phyloP scores from a whole-genome alignment of 768 basidiomycete genomes.

The Paxillus involutus region DNA sequence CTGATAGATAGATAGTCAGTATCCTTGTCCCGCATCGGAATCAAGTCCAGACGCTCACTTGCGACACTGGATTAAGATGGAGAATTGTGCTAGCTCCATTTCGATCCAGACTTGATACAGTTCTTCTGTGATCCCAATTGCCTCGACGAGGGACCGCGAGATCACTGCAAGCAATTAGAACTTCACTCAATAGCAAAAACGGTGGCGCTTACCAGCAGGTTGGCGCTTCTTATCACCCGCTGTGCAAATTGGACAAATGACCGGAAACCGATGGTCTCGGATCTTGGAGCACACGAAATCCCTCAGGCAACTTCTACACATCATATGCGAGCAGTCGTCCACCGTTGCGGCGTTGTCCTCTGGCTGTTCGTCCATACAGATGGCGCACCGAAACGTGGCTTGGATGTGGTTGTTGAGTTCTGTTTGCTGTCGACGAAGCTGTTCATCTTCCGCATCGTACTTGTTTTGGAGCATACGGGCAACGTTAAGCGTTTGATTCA shows the following conservation, averaged over 20 bases:
- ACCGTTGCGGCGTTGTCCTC: slow-evolving; percentile 43
- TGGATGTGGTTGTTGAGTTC: slow-evolving; percentile 31
- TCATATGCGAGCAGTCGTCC: slow-evolving; percentile 46
- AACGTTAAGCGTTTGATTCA: slow-evolving; percentile 12
- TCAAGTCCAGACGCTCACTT: slow-evolving; percentile 34
- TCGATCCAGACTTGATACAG: slow-evolving; percentile 43
- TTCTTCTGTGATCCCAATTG: slow-evolving; percentile 46
- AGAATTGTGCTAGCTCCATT: slow-evolving; percentile 46
- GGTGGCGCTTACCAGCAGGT: slow-evolving; percentile 32
- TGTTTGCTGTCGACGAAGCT: slow-evolving; percentile 34
- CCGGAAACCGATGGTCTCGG: slow-evolving; percentile 54
- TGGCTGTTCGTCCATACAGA: slow-evolving; percentile 54
- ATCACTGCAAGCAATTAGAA: slow-evolving; percentile 32
- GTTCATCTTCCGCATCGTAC: slow-evolving; percentile 42
- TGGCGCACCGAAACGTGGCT: slow-evolving; percentile 47
- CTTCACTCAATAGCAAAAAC: not conserved
- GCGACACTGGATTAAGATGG: slow-evolving; percentile 47
- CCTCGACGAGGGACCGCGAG: slow-evolving; percentile 38
- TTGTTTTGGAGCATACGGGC: slow-evolving; percentile 35
- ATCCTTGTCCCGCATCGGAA: not conserved
- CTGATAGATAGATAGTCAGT: slow-evolving; percentile 27
- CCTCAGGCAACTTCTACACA: slow-evolving; percentile 55
- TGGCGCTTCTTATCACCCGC: slow-evolving; percentile 21
- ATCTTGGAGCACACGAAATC: slow-evolving; percentile 45
- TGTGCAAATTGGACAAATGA: slow-evolving; percentile 60